Percentiles rank a stretch among this genome's conserved stretches.
Evolutionary conservation across 305 asterid genomes (phyloP).

Genomic region (Fraxinus floribunda): DNA sequence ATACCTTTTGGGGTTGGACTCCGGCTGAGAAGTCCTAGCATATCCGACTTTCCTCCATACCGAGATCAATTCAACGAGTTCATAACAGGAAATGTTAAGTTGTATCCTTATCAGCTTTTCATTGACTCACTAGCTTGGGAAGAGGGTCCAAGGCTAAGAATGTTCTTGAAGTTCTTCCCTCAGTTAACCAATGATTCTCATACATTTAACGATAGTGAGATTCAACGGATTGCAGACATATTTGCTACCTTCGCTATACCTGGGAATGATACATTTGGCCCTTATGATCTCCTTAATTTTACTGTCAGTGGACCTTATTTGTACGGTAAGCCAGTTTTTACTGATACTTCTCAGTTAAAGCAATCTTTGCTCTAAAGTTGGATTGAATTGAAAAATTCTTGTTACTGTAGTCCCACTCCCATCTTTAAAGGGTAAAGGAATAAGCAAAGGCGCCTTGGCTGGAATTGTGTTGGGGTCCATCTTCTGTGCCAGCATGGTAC

Average conservation of each 20-base stretch:
- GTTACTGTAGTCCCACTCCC: slow-evolving; percentile 34
- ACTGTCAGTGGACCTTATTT: slow-evolving; percentile 37
- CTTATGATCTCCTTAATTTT: slow-evolving; percentile 51
- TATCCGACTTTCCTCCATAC: slow-evolving; percentile 40
- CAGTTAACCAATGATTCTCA: slow-evolving; percentile 23
- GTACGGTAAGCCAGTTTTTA: slow-evolving; percentile 16
- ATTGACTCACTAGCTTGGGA: slow-evolving; percentile 46
- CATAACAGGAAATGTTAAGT: slow-evolving; percentile 22
- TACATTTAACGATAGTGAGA: slow-evolving; percentile 23
- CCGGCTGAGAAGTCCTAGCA: slow-evolving; percentile 53
- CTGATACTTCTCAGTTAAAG: background rate
- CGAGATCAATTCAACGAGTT: slow-evolving; percentile 10
- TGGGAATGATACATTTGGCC: slow-evolving; percentile 38
- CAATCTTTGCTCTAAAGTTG: slow-evolving; percentile 3
- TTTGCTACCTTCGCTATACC: slow-evolving; percentile 45
- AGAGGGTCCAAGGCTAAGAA: slow-evolving; percentile 48
- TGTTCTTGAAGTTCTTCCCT: slow-evolving; percentile 45
- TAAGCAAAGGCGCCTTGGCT: slow-evolving; percentile 45
- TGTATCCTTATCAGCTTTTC: slow-evolving; percentile 31
- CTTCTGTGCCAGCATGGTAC: slow-evolving; percentile 21
- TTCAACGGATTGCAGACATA: slow-evolving; percentile 28
- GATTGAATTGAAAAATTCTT: slow-evolving; percentile 7
- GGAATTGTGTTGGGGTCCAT: slow-evolving; percentile 39
- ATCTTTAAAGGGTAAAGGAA: slow-evolving; percentile 29
- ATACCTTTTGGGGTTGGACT: slow-evolving; percentile 51